Evolutionary conservation across 371 early-diverging fungal genomes (phyloP), one percentile per base, ranked within the genome.

Genomic region (Mucor velutinosus): DNA sequence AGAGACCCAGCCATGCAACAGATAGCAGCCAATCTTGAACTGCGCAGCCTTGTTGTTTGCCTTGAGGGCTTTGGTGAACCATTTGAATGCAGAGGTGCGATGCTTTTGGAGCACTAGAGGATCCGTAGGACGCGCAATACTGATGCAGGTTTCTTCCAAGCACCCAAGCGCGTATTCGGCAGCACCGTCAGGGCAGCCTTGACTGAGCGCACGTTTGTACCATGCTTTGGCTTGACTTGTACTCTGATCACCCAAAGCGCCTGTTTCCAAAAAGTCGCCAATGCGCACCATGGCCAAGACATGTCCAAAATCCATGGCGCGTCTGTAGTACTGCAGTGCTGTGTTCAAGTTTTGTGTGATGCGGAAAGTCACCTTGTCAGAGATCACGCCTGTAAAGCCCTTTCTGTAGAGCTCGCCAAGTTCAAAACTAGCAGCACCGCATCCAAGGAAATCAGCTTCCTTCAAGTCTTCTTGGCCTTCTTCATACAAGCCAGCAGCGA

Each of bases 101-200:
- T 47, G 58, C 25, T 51, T 51, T 51, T 5, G 17, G 10, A 51
- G 51, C 51, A n/a, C 45, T 10, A 3, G n/a, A 37, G 6, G 59
- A 30, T 25, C 30, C 12, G 37, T 12, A 12, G 37, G 37, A 35
- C 12, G 35, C 11, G 59, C 14, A 4, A 58, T 8, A 14, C 51
- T 58, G 2, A 66, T 15, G 8, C 35, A 49, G 11, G 65, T 64
- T 43, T 72, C 69, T 43, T 62, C 65, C 29, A 68, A 49, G 33
- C 73, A 72, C 2, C 73, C 73, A 15, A 72, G 61, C 30, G 73
- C 73, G 21, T 68, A 72, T 41, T 72, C 73, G 7, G 69, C 65
- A 14, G 39, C 49, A 25, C 73, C 73, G 19, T 61, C 58, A 33
- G 53, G 56, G 39, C 57, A 53, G 8, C 23, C 25, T 8, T 55